A percentile compares a stretch with the other conserved stretches of the same genome.
phyloP scores from a whole-genome alignment of 2,329 filamentous ascomycete genomes.

The Diaporthe helianthi region DNA sequence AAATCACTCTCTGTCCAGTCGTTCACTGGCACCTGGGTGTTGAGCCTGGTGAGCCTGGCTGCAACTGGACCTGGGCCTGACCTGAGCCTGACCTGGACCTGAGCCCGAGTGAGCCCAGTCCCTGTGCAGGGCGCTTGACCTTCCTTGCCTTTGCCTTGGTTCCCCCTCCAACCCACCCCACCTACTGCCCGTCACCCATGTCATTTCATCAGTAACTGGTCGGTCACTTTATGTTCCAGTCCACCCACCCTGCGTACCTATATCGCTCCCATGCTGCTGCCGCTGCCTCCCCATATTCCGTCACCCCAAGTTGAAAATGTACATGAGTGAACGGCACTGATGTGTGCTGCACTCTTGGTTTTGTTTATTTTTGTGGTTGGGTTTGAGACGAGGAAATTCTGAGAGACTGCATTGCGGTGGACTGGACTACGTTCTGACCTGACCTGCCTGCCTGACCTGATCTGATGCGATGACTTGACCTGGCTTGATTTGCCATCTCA shows the following conservation, averaged over 20 bases:
- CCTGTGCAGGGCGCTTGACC: slow-evolving; percentile 7
- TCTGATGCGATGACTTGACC: neutral
- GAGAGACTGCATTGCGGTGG: neutral
- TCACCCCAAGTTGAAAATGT: neutral
- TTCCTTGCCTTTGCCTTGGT: neutral
- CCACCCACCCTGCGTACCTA: slow-evolving; percentile 5
- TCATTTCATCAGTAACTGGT: neutral
- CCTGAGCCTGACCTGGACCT: neutral
- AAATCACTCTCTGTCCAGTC: neutral
- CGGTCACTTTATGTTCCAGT: neutral
- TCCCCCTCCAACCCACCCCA: neutral
- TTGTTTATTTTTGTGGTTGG: neutral
- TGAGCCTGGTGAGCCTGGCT: neutral
- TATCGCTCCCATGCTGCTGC: neutral
- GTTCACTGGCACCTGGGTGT: neutral
- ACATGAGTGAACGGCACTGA: neutral
- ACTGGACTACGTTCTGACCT: neutral
- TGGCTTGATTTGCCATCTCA: slow-evolving; percentile 25
- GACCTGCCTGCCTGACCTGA: neutral
- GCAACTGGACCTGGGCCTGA: neutral
- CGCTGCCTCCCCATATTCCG: neutral
- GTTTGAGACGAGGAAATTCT: neutral
- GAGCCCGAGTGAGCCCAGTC: slow-evolving; percentile 1
- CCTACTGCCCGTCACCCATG: neutral
- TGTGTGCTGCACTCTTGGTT: neutral